Percentiles rank a stretch among this genome's conserved stretches.
Evolutionary conservation across 192 early-diverging fungal genomes (phyloP).

Genomic region (Coemansia erecta): DNA sequence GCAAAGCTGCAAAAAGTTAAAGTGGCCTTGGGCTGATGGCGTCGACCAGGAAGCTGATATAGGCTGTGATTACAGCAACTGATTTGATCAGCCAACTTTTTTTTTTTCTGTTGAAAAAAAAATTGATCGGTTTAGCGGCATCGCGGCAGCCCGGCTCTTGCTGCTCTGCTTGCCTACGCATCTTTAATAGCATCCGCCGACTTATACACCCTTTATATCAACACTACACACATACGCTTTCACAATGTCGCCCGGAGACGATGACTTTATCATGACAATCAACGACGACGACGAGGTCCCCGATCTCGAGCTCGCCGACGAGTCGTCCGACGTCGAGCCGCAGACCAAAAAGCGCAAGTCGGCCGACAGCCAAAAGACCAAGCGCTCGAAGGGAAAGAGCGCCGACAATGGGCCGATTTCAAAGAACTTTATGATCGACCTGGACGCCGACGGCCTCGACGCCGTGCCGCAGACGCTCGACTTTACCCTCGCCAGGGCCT

Average conservation of each 20-base stretch:
- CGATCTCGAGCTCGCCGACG: constrained; percentile 47
- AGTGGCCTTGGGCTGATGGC: not conserved
- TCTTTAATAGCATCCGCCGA: not conserved
- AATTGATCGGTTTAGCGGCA: too few species aligned
- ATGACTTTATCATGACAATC: constrained; percentile 74
- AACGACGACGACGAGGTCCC: constrained; percentile 63
- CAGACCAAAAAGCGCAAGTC: constrained; percentile 19
- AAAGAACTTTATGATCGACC: constrained; percentile 73
- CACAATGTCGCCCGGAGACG: constrained; percentile 22
- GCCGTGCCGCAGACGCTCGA: constrained; percentile 71
- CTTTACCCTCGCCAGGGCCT: constrained; percentile 74
- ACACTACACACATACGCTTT: constrained; percentile 6
- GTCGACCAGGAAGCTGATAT: not conserved
- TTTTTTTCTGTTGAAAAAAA: constrained; percentile 7
- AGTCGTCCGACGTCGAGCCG: constrained; percentile 7
- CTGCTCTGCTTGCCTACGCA: not conserved
- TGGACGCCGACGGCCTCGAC: constrained; percentile 66
- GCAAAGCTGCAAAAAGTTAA: not conserved
- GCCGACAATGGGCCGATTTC: constrained; percentile 11
- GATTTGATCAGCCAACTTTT: constrained; percentile 4
- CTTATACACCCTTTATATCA: not conserved
- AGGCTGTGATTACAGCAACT: not conserved
- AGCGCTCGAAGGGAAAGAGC: constrained; percentile 7
- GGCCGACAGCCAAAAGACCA: constrained; percentile 7
- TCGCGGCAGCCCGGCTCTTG: too few species aligned